Evolutionary conservation across 495 filamentous ascomycete genomes (phyloP).

Genomic region (Cercophora scortea): DNA sequence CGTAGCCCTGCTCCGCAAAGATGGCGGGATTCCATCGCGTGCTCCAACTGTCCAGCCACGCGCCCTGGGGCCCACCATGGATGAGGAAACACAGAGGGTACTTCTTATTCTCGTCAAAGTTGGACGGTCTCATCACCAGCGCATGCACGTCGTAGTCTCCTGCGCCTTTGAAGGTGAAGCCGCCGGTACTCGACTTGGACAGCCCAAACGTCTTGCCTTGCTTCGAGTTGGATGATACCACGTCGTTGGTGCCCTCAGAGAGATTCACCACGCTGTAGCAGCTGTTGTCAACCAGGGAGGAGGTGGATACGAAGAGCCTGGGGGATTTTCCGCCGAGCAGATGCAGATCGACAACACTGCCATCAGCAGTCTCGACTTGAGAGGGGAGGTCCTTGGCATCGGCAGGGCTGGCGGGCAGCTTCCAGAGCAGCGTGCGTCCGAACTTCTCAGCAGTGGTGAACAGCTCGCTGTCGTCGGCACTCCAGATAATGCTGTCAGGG

Average conservation of each 20-base stretch:
- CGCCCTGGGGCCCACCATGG: conserved; percentile 83
- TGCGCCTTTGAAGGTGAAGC: conserved; percentile 59
- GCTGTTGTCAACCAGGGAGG: conserved; percentile 61
- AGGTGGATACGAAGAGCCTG: conserved; percentile 56
- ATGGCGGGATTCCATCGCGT: conserved; percentile 89
- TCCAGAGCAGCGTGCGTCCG: conserved; percentile 56
- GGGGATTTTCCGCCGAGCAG: conserved; percentile 40
- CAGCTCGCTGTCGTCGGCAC: conserved; percentile 54
- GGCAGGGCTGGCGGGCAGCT: conserved; percentile 46
- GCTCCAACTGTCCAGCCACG: conserved; percentile 77
- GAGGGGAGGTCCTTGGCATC: conserved; percentile 47
- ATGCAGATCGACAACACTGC: conserved; percentile 52
- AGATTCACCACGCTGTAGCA: conserved; percentile 56
- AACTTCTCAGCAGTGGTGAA: conserved; percentile 60
- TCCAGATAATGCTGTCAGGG: conserved; percentile 58
- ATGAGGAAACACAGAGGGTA: conserved; percentile 81
- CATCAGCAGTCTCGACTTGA: conserved; percentile 47
- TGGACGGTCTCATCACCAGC: conserved; percentile 71
- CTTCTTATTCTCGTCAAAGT: conserved; percentile 62
- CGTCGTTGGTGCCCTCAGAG: conserved; percentile 25
- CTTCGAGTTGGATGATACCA: conserved; percentile 59
- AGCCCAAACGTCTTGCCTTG: conserved; percentile 66
- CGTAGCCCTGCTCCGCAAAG: conserved; percentile 87
- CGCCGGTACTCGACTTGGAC: conserved; percentile 49
- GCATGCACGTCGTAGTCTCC: conserved; percentile 60